phyloP scores from a whole-genome alignment of 305 asterid species.

The Salvia sclarea region DNA sequence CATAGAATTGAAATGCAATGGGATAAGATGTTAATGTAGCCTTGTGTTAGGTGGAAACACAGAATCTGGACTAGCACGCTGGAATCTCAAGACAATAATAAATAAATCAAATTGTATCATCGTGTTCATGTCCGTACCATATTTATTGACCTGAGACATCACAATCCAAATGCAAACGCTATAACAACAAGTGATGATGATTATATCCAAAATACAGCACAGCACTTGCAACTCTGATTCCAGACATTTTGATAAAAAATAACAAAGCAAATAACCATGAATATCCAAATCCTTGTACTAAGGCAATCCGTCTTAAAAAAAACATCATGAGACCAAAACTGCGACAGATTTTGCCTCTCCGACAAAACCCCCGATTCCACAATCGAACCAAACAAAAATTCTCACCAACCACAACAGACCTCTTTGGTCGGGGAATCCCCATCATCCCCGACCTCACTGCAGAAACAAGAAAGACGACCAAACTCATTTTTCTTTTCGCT shows the following conservation, averaged over 20 bases:
- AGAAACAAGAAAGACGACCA: background rate
- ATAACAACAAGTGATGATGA: too few species aligned
- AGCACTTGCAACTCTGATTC: background rate
- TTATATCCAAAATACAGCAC: too few species aligned
- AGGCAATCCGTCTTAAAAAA: conserved; percentile 20
- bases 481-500: conserved; percentile 17
- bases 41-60: too few species aligned
- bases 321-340: conserved; percentile 47
- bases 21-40: too few species aligned
- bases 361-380: conserved; percentile 33
- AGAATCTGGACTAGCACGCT: too few species aligned
- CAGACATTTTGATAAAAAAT: background rate
- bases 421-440: conserved; percentile 15
- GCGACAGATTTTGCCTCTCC: conserved; percentile 41
- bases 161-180: too few species aligned
- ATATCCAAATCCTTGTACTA: conserved; percentile 27
- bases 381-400: conserved; percentile 36
- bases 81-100: too few species aligned
- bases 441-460: conserved; percentile 7
- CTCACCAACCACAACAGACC: conserved; percentile 32
- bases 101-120: too few species aligned
- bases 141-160: too few species aligned
- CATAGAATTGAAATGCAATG: too few species aligned
- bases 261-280: conserved; percentile 32
- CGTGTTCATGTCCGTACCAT: too few species aligned